phyloP scores from a whole-genome alignment of 371 early-diverging fungal genomes.

The Mortierella sp. region DNA sequence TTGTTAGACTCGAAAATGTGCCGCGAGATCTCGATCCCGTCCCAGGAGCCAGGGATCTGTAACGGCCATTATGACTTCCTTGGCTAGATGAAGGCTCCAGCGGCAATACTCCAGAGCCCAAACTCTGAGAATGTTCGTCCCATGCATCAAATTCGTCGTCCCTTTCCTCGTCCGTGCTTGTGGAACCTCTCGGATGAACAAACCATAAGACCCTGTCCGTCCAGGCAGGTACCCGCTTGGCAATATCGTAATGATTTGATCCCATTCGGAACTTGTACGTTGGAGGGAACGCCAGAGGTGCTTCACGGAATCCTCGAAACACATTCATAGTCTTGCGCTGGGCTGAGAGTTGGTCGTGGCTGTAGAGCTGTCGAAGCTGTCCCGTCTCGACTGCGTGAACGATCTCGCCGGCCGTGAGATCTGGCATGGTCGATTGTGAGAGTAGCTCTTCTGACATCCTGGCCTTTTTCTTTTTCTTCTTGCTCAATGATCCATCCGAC shows the following conservation, averaged over 20 bases:
- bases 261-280: slow-evolving; percentile 74
- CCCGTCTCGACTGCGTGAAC: slow-evolving; percentile 37
- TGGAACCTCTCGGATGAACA: slow-evolving; percentile 33
- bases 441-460: slow-evolving; percentile 28
- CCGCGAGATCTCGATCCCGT: slow-evolving; percentile 32
- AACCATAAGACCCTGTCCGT: slow-evolving; percentile 76
- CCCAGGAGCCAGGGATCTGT: background rate
- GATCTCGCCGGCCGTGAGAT: slow-evolving; percentile 37
- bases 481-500: slow-evolving; percentile 55
- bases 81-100: slow-evolving; percentile 12
- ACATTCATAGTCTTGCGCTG: slow-evolving; percentile 59
- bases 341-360: slow-evolving; percentile 65
- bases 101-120: slow-evolving; percentile 32
- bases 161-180: slow-evolving; percentile 22
- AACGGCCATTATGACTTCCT: background rate
- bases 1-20: slow-evolving; percentile 37
- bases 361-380: slow-evolving; percentile 44
- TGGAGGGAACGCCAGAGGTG: slow-evolving; percentile 66
- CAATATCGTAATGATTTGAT: slow-evolving; percentile 56
- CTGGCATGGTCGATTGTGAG: slow-evolving; percentile 37
- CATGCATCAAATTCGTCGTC: slow-evolving; percentile 46
- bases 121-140: slow-evolving; percentile 38
- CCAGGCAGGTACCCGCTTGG: slow-evolving; percentile 73
- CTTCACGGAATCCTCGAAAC: slow-evolving; percentile 67
- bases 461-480: slow-evolving; percentile 43